Conservation (phyloP, 306 rosid genomes). For the Pyrus betulifolia region DNA sequence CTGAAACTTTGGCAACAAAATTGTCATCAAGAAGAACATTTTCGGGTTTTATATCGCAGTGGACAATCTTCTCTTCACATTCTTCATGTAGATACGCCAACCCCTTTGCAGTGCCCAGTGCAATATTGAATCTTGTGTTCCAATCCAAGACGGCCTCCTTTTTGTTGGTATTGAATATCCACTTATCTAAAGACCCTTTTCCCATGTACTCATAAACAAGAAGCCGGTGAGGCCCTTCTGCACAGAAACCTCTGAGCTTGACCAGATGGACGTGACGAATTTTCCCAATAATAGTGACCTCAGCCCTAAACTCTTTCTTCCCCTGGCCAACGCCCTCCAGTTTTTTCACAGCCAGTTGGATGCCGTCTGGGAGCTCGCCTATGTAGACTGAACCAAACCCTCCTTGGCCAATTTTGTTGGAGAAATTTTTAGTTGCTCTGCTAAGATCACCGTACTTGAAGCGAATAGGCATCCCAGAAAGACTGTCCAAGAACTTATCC, state of each 20-base stretch:
- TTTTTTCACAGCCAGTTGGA: conserved; percentile 79
- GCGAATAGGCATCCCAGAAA: conserved; percentile 41
- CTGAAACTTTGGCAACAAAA: conserved; percentile 76
- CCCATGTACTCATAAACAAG: conserved; percentile 84
- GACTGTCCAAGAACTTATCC: conserved; percentile 31
- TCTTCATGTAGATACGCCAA: conserved; percentile 88
- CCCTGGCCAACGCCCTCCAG: conserved; percentile 89
- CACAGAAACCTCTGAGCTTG: conserved; percentile 74
- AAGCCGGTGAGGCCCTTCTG: conserved; percentile 75
- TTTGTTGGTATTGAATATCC: conserved; percentile 68
- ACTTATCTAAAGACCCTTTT: conserved; percentile 78
- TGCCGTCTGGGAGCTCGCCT: conserved; percentile 71
- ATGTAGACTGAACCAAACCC: conserved; percentile 91
- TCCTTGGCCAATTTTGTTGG: conserved; percentile 64
- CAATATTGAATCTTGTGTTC: conserved; percentile 73
- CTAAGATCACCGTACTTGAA: conserved; percentile 35
- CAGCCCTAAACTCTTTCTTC: conserved; percentile 94
- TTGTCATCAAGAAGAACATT: conserved; percentile 82
- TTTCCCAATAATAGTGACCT: conserved; percentile 94
- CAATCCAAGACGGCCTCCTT: conserved; percentile 55
- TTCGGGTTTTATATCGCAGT: conserved; percentile 93
- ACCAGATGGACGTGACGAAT: conserved; percentile 89
- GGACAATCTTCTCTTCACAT: conserved; percentile 81
- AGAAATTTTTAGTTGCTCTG: conserved; percentile 40
- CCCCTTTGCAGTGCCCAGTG: conserved; percentile 90